A percentile compares a stretch with the other conserved stretches of the same genome.
phyloP scores from a whole-genome alignment of 2,329 filamentous ascomycete species.

The Xylaria digitata region DNA sequence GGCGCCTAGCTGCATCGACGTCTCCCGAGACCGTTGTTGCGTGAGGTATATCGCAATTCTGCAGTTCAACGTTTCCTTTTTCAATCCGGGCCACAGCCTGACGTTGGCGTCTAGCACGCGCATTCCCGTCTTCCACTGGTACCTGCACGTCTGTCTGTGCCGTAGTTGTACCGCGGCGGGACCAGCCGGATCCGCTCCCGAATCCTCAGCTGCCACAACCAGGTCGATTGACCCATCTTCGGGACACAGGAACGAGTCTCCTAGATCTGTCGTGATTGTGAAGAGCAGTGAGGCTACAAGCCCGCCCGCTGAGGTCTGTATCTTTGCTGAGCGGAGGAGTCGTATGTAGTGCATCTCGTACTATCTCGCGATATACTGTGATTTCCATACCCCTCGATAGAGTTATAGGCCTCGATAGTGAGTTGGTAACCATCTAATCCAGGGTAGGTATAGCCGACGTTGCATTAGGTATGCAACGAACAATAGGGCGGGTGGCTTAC shows the following conservation, averaged over 20 bases:
- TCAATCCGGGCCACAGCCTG: constrained; percentile 32
- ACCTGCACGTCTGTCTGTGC: constrained; percentile 11
- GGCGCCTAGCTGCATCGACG: constrained; percentile 25
- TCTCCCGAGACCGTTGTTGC: constrained; percentile 21
- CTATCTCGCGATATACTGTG: not conserved
- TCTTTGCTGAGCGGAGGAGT: constrained; percentile 60
- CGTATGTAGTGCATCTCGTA: constrained; percentile 68
- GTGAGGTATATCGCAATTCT: constrained; percentile 40
- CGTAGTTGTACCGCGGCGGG: constrained; percentile 1
- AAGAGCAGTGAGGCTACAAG: constrained; percentile 55
- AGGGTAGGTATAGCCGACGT: too few relatives aligned
- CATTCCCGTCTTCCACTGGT: constrained; percentile 51
- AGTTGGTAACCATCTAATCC: not conserved
- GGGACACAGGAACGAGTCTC: constrained; percentile 65
- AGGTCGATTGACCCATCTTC: constrained; percentile 58
- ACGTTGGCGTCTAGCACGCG: constrained; percentile 54
- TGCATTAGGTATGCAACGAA: too few relatives aligned
- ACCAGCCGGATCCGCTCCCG: constrained; percentile 32
- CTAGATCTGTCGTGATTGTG: constrained; percentile 68
- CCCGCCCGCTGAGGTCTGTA: constrained; percentile 43
- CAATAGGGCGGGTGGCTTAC: too few relatives aligned
- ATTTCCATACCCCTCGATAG: not conserved
- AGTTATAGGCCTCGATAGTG: not conserved
- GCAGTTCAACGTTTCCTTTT: constrained; percentile 35
- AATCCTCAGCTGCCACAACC: constrained; percentile 51